Percentiles rank a stretch among this genome's conserved stretches.
Evolutionary conservation across 306 rosid genomes (phyloP).

Genomic region (Corylus americana): DNA sequence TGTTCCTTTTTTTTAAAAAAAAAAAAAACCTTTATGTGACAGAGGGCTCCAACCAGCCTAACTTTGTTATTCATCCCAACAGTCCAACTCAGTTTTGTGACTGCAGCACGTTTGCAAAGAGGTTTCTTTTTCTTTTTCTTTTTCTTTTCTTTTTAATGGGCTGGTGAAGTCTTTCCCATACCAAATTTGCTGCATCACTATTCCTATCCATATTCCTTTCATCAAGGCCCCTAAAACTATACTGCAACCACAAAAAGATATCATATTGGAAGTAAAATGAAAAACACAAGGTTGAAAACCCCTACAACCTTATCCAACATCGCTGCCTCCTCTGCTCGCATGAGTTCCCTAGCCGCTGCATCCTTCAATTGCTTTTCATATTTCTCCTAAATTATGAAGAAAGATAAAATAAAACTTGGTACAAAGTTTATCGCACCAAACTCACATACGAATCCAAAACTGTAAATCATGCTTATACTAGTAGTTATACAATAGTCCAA

Average conservation of each 20-base stretch:
- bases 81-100: not conserved
- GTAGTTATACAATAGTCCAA: constrained; percentile 23
- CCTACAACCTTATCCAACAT: constrained; percentile 76
- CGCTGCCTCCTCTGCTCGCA: constrained; percentile 92
- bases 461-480: constrained; percentile 16
- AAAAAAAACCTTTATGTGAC: not conserved
- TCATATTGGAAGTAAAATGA: constrained; percentile 4
- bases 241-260: constrained; percentile 13
- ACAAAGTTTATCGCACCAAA: constrained; percentile 25
- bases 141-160: not conserved
- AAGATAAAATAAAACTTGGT: constrained; percentile 11
- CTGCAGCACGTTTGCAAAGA: not conserved
- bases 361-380: constrained; percentile 84
- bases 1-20: not conserved
- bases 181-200: not conserved
- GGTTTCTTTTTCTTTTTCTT: not conserved
- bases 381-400: constrained; percentile 54
- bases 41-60: not conserved
- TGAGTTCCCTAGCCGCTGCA: constrained; percentile 83
- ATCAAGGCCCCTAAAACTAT: constrained; percentile 5
- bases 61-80: not conserved
- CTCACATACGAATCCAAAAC: constrained; percentile 8
- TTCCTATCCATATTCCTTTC: constrained; percentile 16
- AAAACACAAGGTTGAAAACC: constrained; percentile 12
- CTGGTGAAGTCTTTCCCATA: not conserved